These are phyloP conservation scores for Sporothrix pallida DNA, from an alignment of 2,329 filamentous ascomycete genomes.

Conservation along the genomic window DNA sequence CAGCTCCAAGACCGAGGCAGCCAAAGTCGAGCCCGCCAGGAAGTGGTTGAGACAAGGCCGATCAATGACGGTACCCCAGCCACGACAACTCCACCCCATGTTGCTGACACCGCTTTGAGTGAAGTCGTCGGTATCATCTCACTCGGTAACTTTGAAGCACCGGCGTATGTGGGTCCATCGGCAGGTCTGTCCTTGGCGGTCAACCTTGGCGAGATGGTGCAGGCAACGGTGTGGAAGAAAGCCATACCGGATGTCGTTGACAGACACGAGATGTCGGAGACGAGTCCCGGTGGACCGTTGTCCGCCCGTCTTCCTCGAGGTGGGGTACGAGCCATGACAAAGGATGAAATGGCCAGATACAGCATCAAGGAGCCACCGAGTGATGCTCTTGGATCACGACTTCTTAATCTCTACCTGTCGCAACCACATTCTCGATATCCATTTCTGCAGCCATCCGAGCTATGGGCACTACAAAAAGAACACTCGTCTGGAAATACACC, in stretches of 20 bases:
- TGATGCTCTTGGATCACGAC: conserved; percentile 22
- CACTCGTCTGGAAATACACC: conserved; percentile 39
- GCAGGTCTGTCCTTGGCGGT: conserved; percentile 47
- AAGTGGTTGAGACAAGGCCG: too few species aligned
- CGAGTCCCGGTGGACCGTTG: neutral
- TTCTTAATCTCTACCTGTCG: conserved; percentile 38
- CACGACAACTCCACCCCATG: neutral
- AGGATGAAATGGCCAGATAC: conserved; percentile 27
- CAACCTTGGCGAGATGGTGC: conserved; percentile 59
- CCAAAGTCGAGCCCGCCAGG: neutral
- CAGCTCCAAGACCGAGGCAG: neutral
- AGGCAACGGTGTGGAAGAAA: conserved; percentile 60
- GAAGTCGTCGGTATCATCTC: conserved; percentile 34
- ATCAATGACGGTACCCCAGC: too few species aligned
- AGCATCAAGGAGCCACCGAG: conserved; percentile 32
- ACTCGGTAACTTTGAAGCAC: conserved; percentile 32
- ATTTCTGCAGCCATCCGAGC: conserved; percentile 53
- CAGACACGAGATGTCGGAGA: conserved; percentile 37
- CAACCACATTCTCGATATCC: conserved; percentile 53
- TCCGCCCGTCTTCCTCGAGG: neutral
- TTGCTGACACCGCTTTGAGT: neutral
- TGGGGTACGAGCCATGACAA: conserved; percentile 2
- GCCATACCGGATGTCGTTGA: conserved; percentile 39
- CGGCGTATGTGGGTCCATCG: conserved; percentile 31
- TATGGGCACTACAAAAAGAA: conserved; percentile 52